Conservation (phyloP, 169 alveolate species). For the Miamiensis avidus region DNA sequence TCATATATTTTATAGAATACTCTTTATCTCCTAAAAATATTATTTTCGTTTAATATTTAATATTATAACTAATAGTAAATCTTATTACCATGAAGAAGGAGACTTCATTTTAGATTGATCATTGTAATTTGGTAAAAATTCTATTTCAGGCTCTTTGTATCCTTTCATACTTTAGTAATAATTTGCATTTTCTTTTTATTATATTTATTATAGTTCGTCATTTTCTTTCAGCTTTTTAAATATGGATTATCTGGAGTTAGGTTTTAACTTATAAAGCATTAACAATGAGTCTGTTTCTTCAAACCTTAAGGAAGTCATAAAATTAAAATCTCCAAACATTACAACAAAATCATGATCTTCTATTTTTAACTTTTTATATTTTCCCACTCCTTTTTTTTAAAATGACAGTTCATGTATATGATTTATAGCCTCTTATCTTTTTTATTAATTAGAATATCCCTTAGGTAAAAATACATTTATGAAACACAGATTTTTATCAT, state of each 20-base stretch:
- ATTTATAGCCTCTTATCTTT: neutral
- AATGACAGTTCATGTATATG: neutral
- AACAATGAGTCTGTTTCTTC: neutral
- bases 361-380: too few species aligned
- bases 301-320: neutral
- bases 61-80: too few species aligned
- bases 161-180: too few species aligned
- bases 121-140: too few species aligned
- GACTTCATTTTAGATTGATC: too few species aligned
- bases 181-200: too few species aligned
- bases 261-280: neutral
- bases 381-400: neutral
- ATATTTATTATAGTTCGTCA: neutral
- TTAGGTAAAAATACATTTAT: neutral
- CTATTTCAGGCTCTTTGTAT: too few species aligned
- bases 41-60: too few species aligned
- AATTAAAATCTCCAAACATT: neutral
- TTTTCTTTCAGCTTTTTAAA: neutral
- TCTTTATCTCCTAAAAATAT: too few species aligned
- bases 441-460: neutral
- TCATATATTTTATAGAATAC: too few species aligned
- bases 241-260: neutral
- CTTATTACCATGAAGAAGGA: too few species aligned
- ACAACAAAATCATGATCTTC: neutral
- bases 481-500: neutral